Conservation (phyloP, 345 rosid genomes). For the Hirschfeldia incana region DNA sequence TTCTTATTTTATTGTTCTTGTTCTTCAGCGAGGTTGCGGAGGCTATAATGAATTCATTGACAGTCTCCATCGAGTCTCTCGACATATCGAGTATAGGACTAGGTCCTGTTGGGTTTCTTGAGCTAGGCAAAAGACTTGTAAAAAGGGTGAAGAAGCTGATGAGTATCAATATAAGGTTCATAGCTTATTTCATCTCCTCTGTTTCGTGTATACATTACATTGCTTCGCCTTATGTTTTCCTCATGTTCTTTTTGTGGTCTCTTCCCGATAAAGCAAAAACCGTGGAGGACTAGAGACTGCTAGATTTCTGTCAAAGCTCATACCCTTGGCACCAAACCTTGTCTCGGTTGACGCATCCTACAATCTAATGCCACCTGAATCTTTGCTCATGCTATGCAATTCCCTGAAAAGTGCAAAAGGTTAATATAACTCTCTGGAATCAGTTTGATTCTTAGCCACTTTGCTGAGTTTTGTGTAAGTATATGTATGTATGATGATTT, state of each 20-base stretch:
- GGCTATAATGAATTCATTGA: slow-evolving; percentile 53
- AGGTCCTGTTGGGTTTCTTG: slow-evolving; percentile 71
- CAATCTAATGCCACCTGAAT: slow-evolving; percentile 81
- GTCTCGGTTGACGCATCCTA: slow-evolving; percentile 56
- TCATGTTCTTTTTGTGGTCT: slow-evolving; percentile 13
- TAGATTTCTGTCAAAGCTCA: slow-evolving; percentile 68
- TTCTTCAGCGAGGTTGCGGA: slow-evolving; percentile 62
- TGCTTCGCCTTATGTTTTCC: background rate
- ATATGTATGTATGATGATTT: background rate
- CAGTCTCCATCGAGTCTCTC: slow-evolving; percentile 50
- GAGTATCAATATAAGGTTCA: slow-evolving; percentile 72
- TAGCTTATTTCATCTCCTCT: slow-evolving; percentile 22
- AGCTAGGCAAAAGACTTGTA: slow-evolving; percentile 44
- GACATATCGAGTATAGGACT: slow-evolving; percentile 78
- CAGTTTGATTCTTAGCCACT: background rate
- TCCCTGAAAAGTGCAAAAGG: slow-evolving; percentile 60
- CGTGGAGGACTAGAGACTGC: slow-evolving; percentile 81
- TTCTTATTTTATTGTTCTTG: slow-evolving; percentile 26
- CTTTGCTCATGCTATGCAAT: slow-evolving; percentile 58
- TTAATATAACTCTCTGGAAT: slow-evolving; percentile 24
- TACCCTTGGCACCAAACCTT: slow-evolving; percentile 61
- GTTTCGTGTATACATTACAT: background rate
- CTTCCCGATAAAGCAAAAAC: slow-evolving; percentile 65
- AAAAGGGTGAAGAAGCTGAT: slow-evolving; percentile 48
- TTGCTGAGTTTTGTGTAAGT: background rate